Evolutionary conservation across 176 grass and related monocot species (phyloP).

Genomic region (Poa annua): DNA sequence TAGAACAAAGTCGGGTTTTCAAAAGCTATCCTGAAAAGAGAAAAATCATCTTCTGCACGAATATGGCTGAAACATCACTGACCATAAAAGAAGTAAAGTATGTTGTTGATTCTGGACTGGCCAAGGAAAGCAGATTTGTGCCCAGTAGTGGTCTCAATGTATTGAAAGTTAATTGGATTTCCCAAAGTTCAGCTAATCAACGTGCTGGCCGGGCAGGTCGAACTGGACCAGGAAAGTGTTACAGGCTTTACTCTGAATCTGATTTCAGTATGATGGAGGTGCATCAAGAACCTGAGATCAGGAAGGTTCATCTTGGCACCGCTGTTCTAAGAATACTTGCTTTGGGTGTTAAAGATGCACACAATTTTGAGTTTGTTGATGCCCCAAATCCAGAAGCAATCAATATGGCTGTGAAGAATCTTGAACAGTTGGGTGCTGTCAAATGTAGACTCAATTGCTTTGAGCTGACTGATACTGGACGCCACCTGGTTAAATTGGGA

Average conservation of each 20-base stretch:
- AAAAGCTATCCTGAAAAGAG: slow-evolving; percentile 81
- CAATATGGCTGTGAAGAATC: slow-evolving; percentile 70
- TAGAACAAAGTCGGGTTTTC: slow-evolving; percentile 81
- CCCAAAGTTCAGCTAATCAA: slow-evolving; percentile 91
- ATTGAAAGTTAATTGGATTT: slow-evolving; percentile 81
- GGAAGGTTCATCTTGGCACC: slow-evolving; percentile 90
- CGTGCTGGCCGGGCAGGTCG: slow-evolving; percentile 84
- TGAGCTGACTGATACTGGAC: slow-evolving; percentile 73
- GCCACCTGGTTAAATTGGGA: slow-evolving; percentile 74
- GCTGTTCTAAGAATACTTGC: slow-evolving; percentile 88
- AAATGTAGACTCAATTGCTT: slow-evolving; percentile 46
- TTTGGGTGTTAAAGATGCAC: slow-evolving; percentile 64
- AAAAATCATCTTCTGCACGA: slow-evolving; percentile 93
- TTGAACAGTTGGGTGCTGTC: slow-evolving; percentile 84
- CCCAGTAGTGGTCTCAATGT: slow-evolving; percentile 77
- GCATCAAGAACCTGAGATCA: slow-evolving; percentile 96
- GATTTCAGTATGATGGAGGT: slow-evolving; percentile 80
- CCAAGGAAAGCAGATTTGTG: slow-evolving; percentile 83
- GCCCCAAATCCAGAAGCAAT: slow-evolving; percentile 79
- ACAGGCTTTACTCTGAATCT: slow-evolving; percentile 85
- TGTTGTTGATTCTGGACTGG: slow-evolving; percentile 89
- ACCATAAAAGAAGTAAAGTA: slow-evolving; percentile 85
- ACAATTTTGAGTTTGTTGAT: slow-evolving; percentile 91
- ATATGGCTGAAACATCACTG: slow-evolving; percentile 92
- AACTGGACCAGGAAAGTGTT: slow-evolving; percentile 82